phyloP scores from a whole-genome alignment of 2,329 filamentous ascomycete genomes.

The Phyllosticta ampelicida region DNA sequence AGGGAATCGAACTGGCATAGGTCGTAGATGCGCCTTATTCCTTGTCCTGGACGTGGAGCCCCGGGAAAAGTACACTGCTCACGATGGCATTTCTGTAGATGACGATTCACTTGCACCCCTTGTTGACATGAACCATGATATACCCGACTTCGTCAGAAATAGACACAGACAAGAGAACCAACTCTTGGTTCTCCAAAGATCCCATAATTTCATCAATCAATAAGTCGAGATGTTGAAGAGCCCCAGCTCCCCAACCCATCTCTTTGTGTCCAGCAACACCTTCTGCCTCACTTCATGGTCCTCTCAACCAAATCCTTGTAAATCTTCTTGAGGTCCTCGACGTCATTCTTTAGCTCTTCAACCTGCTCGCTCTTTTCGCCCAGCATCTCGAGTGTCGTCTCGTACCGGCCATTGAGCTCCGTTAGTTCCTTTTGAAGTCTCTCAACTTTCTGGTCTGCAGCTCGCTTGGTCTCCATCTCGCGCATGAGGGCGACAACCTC shows the following conservation, averaged over 20 bases:
- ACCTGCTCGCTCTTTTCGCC: constrained; percentile 96
- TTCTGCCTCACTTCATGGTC: constrained; percentile 52
- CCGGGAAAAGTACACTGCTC: not conserved
- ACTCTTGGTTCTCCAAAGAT: not conserved
- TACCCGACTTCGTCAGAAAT: not conserved
- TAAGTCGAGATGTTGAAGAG: not conserved
- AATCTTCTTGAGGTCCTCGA: constrained; percentile 89
- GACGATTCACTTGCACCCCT: not conserved
- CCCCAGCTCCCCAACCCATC: not conserved
- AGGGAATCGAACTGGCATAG: constrained; percentile 58
- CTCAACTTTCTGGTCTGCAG: constrained; percentile 48
- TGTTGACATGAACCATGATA: not conserved
- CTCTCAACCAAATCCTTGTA: constrained; percentile 86
- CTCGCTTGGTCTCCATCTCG: constrained; percentile 63
- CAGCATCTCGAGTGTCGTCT: constrained; percentile 85
- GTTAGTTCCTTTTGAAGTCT: constrained; percentile 58
- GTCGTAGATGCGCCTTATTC: not conserved
- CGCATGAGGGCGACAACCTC: constrained; percentile 89
- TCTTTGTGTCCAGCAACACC: not conserved
- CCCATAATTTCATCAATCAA: not conserved
- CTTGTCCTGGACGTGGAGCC: not conserved
- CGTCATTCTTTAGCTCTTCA: constrained; percentile 80
- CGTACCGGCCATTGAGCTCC: constrained; percentile 65
- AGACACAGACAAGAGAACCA: not conserved
- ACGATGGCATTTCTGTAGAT: not conserved